These are phyloP conservation scores for Arxiozyma heterogenica DNA, from an alignment of 1,139 yeast species.

Conservation along the genomic window DNA sequence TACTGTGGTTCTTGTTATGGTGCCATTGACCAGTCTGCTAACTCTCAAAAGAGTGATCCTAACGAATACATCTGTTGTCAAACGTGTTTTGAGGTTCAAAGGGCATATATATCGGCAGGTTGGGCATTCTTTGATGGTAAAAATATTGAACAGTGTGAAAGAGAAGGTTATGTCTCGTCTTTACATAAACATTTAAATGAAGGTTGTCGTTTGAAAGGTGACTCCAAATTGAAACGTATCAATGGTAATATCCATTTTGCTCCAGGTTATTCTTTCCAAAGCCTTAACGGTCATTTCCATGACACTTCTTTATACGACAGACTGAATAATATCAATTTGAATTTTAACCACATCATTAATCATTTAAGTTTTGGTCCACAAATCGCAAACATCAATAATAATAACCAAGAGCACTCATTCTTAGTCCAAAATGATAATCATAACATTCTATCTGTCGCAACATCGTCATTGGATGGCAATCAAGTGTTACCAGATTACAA, in stretches of 20 bases:
- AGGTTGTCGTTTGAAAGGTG: constrained; percentile 83
- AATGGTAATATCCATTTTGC: constrained; percentile 92
- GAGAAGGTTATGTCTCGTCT: constrained; percentile 70
- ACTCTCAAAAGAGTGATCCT: constrained; percentile 34
- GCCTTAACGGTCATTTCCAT: constrained; percentile 61
- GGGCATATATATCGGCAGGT: constrained; percentile 66
- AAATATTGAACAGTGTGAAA: constrained; percentile 81
- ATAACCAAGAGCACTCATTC: neutral
- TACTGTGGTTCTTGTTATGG: constrained; percentile 93
- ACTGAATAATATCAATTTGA: constrained; percentile 39
- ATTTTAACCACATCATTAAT: constrained; percentile 65
- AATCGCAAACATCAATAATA: constrained; percentile 28
- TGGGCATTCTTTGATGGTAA: constrained; percentile 92
- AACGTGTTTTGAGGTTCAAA: constrained; percentile 69
- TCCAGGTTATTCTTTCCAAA: constrained; percentile 67
- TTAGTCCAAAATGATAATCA: constrained; percentile 1
- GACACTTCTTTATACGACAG: constrained; percentile 67
- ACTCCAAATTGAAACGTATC: constrained; percentile 71
- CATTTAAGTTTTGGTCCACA: constrained; percentile 79
- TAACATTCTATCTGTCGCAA: constrained; percentile 30
- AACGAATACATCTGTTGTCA: constrained; percentile 61
- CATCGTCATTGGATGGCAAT: constrained; percentile 70
- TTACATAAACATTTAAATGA: constrained; percentile 56
- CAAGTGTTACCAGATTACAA: constrained; percentile 39
- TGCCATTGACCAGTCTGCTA: constrained; percentile 54